Percentiles rank a stretch among this genome's conserved stretches.
These are phyloP conservation scores for Emmonsiellopsis sp. DNA, from an alignment of 2,329 filamentous ascomycete genomes.

Conservation along the genomic window DNA sequence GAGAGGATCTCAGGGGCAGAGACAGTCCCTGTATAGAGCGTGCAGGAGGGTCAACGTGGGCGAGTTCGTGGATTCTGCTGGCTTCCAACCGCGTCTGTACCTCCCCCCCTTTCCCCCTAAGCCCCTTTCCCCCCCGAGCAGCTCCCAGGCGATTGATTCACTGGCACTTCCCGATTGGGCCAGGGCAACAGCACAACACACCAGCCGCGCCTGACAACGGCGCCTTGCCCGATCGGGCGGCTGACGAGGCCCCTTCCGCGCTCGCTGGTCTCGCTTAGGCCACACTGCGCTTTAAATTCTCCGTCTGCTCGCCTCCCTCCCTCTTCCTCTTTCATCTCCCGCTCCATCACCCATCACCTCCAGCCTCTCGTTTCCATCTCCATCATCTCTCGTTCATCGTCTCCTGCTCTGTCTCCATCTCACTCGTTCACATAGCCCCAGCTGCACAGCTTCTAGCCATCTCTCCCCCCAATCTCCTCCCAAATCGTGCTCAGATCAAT, in stretches of 20 bases:
- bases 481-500: background rate
- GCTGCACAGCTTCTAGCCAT: constrained; percentile 1
- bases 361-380: background rate
- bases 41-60: too few relatives aligned
- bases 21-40: too few relatives aligned
- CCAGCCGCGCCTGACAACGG: too few relatives aligned
- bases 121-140: too few relatives aligned
- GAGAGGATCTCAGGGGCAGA: too few relatives aligned
- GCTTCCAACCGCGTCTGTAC: too few relatives aligned
- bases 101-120: too few relatives aligned
- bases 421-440: constrained; percentile 1
- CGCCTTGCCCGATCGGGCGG: background rate
- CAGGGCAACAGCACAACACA: too few relatives aligned
- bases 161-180: too few relatives aligned
- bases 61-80: too few relatives aligned
- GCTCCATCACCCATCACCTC: background rate
- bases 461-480: constrained; percentile 4
- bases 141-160: too few relatives aligned
- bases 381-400: constrained; percentile 3
- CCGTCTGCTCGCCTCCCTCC: constrained; percentile 2
- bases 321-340: constrained; percentile 1
- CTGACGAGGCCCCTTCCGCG: background rate
- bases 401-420: background rate
- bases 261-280: background rate
- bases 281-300: constrained; percentile 6